Conservation (phyloP, 2,329 filamentous ascomycete species). For the Neofusicoccum parvum region DNA sequence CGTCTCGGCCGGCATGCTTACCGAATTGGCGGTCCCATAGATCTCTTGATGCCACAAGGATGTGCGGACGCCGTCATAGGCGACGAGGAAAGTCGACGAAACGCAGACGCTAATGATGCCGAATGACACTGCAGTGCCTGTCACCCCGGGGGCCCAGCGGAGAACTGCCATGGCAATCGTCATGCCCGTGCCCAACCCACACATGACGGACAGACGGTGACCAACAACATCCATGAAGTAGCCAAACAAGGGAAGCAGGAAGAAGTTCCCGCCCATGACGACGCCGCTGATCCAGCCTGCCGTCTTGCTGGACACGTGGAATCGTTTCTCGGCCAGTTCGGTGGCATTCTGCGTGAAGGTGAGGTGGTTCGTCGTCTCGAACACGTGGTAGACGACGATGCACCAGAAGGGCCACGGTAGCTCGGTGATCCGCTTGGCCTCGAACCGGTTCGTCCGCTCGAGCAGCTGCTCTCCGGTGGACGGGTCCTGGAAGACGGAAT, state of each 20-base stretch:
- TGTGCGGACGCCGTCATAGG: slow-evolving; percentile 64
- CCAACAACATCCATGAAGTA: slow-evolving; percentile 60
- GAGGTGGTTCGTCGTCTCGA: slow-evolving; percentile 58
- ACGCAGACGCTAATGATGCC: slow-evolving; percentile 60
- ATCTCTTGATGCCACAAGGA: slow-evolving; percentile 62
- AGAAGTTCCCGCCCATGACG: slow-evolving; percentile 60
- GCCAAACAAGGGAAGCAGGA: slow-evolving; percentile 59
- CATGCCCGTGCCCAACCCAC: slow-evolving; percentile 53
- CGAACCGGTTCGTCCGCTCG: slow-evolving; percentile 39
- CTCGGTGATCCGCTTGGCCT: slow-evolving; percentile 56
- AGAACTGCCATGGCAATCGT: slow-evolving; percentile 57
- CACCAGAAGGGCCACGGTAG: slow-evolving; percentile 64
- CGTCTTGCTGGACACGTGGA: slow-evolving; percentile 55
- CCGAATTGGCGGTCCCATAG: slow-evolving; percentile 61
- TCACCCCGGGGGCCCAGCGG: slow-evolving; percentile 51
- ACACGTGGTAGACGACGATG: slow-evolving; percentile 57
- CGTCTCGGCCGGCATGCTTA: neutral
- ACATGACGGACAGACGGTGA: slow-evolving; percentile 52
- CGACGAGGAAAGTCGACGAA: slow-evolving; percentile 58
- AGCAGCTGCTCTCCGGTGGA: neutral
- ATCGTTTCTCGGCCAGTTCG: slow-evolving; percentile 62
- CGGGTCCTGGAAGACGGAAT: neutral
- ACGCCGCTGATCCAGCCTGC: slow-evolving; percentile 64
- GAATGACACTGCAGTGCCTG: slow-evolving; percentile 61
- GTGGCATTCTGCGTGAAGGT: slow-evolving; percentile 62